Evolutionary conservation across 345 rosid species (phyloP).

Genomic region (Eucalyptus cloeziana): DNA sequence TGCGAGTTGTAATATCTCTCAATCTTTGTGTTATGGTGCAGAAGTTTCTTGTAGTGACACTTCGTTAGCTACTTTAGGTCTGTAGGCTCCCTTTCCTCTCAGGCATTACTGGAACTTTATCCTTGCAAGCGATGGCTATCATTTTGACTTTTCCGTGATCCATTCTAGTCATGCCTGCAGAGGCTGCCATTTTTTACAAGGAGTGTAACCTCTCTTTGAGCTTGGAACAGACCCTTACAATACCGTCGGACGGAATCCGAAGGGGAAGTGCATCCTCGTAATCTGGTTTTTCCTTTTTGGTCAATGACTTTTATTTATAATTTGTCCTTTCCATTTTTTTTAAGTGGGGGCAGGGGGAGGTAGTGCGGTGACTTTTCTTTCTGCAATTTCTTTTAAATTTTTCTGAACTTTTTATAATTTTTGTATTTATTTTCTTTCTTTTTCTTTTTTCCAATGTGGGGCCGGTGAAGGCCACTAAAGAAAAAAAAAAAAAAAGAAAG

Average conservation of each 20-base stretch:
- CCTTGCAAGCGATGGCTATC: background rate
- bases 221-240: conserved; percentile 86
- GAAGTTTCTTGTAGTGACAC: background rate
- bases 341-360: no score
- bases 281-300: background rate
- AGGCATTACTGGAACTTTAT: background rate
- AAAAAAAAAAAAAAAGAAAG: no score
- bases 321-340: no score
- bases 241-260: conserved; percentile 86
- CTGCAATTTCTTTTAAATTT: no score
- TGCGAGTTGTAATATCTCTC: background rate
- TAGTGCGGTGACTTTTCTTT: no score
- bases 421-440: background rate
- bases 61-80: background rate
- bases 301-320: no score
- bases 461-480: no score
- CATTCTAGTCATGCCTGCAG: conserved; percentile 78
- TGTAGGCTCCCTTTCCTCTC: background rate
- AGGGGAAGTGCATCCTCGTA: background rate
- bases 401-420: no score
- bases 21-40: background rate
- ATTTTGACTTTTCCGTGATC: conserved; percentile 31
- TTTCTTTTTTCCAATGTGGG: background rate
- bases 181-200: conserved; percentile 72
- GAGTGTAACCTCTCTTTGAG: conserved; percentile 73